phyloP scores from a whole-genome alignment of 2,329 filamentous ascomycete species.

The Aureobasidium sp. region DNA sequence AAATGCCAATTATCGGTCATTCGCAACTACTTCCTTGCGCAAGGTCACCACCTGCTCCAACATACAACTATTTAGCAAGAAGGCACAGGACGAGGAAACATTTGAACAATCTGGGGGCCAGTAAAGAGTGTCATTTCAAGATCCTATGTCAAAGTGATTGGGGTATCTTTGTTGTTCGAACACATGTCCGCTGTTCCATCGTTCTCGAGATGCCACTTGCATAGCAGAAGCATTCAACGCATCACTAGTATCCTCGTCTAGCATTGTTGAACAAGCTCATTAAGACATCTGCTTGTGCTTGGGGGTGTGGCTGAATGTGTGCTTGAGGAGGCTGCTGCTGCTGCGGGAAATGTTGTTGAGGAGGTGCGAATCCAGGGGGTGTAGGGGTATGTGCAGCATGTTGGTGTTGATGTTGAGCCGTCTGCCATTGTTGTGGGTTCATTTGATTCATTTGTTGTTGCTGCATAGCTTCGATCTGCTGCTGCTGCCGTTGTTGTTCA shows the following conservation, averaged over 20 bases:
- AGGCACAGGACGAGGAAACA: no score
- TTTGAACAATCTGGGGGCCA: not conserved
- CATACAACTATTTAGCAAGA: not conserved
- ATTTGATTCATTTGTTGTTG: not conserved
- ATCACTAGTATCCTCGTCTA: slow-evolving; percentile 2
- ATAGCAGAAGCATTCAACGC: not conserved
- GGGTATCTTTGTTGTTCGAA: not conserved
- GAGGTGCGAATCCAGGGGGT: not conserved
- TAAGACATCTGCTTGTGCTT: slow-evolving; percentile 6
- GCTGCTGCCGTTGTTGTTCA: not conserved
- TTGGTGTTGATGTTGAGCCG: not conserved
- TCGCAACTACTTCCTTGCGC: no score
- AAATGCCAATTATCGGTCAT: no score
- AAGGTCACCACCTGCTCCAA: no score
- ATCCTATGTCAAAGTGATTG: not conserved
- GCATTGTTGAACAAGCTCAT: slow-evolving; percentile 6
- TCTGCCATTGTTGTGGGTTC: not conserved
- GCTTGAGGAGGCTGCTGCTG: not conserved
- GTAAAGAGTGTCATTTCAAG: not conserved
- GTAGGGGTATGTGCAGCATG: not conserved
- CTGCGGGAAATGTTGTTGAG: not conserved
- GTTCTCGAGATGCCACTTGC: not conserved
- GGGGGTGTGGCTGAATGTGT: not conserved
- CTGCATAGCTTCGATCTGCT: not conserved
- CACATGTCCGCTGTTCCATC: not conserved